phyloP scores from a whole-genome alignment of 1,284 basidiomycete species.

The Pseudozyma sp. region DNA sequence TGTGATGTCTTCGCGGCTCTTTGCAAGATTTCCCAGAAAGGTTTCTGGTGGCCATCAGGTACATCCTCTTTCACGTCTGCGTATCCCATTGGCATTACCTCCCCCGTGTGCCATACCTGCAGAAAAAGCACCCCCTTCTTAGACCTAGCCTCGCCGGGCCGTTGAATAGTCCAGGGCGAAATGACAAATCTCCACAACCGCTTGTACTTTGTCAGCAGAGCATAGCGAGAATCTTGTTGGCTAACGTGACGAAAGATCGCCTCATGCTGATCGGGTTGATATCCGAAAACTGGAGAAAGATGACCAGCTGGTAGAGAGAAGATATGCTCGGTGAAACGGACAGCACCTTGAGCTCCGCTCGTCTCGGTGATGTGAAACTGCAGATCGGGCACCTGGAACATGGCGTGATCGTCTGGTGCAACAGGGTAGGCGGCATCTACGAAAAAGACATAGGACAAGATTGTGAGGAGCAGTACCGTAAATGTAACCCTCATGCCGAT shows the following conservation, averaged over 20 bases:
- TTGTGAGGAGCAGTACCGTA: neutral
- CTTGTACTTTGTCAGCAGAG: neutral
- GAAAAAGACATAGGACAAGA: neutral
- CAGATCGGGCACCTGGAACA: conserved; percentile 2
- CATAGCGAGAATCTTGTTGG: neutral
- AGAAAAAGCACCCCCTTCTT: conserved; percentile 10
- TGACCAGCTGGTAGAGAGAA: conserved; percentile 1
- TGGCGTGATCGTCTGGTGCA: neutral
- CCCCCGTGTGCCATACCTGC: neutral
- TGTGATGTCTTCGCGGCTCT: conserved; percentile 1
- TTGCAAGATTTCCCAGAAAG: conserved; percentile 9
- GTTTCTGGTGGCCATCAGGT: conserved; percentile 9
- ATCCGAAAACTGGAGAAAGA: conserved; percentile 1
- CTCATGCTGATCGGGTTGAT: neutral
- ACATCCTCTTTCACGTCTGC: conserved; percentile 12
- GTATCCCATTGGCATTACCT: conserved; percentile 7
- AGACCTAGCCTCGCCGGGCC: neutral
- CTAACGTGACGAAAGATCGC: neutral
- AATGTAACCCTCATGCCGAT: neutral
- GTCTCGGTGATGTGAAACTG: neutral
- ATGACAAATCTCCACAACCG: neutral
- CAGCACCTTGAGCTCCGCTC: conserved; percentile 1
- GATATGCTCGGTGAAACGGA: neutral
- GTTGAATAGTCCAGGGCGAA: neutral
- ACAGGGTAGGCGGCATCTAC: neutral